Conservation (phyloP, 2,329 filamentous ascomycete genomes). For the Alternaria rosae region DNA sequence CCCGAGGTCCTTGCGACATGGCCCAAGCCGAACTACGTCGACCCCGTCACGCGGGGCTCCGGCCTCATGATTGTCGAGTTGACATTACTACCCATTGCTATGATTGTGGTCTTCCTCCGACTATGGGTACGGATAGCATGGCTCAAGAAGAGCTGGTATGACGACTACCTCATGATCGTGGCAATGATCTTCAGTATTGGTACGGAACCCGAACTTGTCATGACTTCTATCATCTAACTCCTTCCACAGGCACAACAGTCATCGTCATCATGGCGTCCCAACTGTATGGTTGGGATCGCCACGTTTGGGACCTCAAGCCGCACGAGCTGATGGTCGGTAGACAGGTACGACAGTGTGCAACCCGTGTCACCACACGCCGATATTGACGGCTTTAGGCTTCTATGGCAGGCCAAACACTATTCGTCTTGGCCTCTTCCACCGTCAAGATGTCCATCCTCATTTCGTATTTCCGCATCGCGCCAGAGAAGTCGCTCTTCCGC, state of each 20-base stretch:
- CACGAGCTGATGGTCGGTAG: conserved; percentile 41
- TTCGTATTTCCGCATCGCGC: conserved; percentile 51
- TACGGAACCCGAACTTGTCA: not conserved
- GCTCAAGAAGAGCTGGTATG: conserved; percentile 50
- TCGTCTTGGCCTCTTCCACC: conserved; percentile 49
- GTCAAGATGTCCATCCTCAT: conserved; percentile 50
- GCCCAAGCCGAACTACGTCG: conserved; percentile 54
- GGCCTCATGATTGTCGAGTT: conserved; percentile 53
- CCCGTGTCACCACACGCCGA: conserved; percentile 24
- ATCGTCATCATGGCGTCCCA: conserved; percentile 38
- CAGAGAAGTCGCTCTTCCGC: conserved; percentile 49
- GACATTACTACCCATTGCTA: conserved; percentile 46
- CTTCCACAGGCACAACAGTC: conserved; percentile 5
- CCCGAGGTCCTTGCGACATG: conserved; percentile 47
- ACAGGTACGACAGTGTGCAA: conserved; percentile 38
- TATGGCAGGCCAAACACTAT: conserved; percentile 49
- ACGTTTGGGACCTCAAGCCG: conserved; percentile 47
- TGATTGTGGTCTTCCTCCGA: conserved; percentile 45
- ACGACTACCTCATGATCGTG: conserved; percentile 50
- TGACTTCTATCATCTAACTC: not conserved
- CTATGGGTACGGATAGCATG: conserved; percentile 47
- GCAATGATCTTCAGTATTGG: conserved; percentile 40
- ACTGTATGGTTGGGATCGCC: conserved; percentile 49
- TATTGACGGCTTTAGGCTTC: conserved; percentile 43
- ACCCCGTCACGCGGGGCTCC: conserved; percentile 53